A percentile compares a stretch with the other conserved stretches of the same genome.
Evolutionary conservation across 495 filamentous ascomycete genomes (phyloP).

Genomic region (Penicillium paradoxum): DNA sequence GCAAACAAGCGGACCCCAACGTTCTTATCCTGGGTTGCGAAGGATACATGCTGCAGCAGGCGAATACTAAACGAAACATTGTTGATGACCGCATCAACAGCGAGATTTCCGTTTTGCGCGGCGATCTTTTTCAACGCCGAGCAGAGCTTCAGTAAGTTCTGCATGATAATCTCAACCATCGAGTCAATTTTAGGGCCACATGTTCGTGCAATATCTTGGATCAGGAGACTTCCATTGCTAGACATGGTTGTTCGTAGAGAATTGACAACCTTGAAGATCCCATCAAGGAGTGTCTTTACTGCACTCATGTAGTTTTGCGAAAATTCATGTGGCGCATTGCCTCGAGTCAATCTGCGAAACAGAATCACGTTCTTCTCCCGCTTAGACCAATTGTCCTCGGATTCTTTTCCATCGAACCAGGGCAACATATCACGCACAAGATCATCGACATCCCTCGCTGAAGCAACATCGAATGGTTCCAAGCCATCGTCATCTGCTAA

Average conservation of each 20-base stretch:
- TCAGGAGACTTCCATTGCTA: constrained; percentile 73
- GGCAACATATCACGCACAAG: constrained; percentile 72
- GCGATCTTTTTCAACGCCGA: constrained; percentile 85
- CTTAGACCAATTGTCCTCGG: constrained; percentile 83
- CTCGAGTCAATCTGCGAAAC: constrained; percentile 70
- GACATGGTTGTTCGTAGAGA: constrained; percentile 87
- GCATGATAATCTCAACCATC: constrained; percentile 86
- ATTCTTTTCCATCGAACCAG: constrained; percentile 83
- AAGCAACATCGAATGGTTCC: constrained; percentile 76
- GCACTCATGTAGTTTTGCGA: constrained; percentile 59
- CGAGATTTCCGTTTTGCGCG: constrained; percentile 69
- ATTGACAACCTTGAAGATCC: constrained; percentile 80
- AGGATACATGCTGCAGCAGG: constrained; percentile 75
- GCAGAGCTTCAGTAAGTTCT: constrained; percentile 83
- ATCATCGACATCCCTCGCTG: constrained; percentile 78
- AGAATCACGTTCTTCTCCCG: constrained; percentile 75
- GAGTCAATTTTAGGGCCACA: constrained; percentile 76
- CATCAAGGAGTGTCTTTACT: constrained; percentile 74
- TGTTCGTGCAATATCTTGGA: constrained; percentile 78
- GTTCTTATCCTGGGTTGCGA: constrained; percentile 86
- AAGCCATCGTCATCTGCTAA: constrained; percentile 53
- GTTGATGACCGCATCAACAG: constrained; percentile 69
- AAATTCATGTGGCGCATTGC: constrained; percentile 79
- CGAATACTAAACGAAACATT: constrained; percentile 73
- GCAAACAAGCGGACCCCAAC: constrained; percentile 73